Conservation (phyloP, 2,329 filamentous ascomycete genomes). For the Spiromastix sp. region DNA sequence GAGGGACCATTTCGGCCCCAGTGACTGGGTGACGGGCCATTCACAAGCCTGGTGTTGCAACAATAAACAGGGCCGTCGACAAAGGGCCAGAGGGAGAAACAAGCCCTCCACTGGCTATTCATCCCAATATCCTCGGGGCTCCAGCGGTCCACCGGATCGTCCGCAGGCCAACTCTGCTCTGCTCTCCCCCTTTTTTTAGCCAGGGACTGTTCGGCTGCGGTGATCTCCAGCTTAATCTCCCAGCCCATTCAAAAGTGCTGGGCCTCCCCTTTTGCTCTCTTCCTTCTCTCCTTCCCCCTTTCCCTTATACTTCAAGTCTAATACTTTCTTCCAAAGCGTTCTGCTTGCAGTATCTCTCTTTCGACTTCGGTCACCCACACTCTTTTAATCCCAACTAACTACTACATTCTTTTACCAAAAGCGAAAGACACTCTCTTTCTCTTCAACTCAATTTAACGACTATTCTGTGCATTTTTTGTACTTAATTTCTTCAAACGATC, state of each 20-base stretch:
- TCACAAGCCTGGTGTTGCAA: no score
- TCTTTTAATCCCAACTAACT: constrained; percentile 29
- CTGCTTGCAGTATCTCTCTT: constrained; percentile 23
- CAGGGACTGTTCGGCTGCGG: constrained; percentile 4
- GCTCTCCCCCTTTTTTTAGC: not conserved
- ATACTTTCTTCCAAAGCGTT: constrained; percentile 2
- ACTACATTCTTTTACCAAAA: constrained; percentile 18
- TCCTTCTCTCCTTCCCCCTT: constrained; percentile 18
- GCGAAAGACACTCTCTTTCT: constrained; percentile 17
- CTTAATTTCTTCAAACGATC: constrained; percentile 13
- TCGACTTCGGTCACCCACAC: constrained; percentile 35
- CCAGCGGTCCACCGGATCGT: no score
- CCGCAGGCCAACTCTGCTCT: no score
- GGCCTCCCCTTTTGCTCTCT: constrained; percentile 12
- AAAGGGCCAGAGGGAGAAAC: no score
- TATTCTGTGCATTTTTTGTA: constrained; percentile 10
- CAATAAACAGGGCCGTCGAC: no score
- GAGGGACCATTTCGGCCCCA: no score
- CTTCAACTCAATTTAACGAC: constrained; percentile 22
- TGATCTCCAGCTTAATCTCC: constrained; percentile 15
- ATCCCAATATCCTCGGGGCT: no score
- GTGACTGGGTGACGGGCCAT: no score
- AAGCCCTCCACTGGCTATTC: no score
- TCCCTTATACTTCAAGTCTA: constrained; percentile 16
- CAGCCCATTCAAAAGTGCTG: constrained; percentile 12